Evolutionary conservation across 1,139 yeast species (phyloP).

Genomic region (Geotrichum candidum): DNA sequence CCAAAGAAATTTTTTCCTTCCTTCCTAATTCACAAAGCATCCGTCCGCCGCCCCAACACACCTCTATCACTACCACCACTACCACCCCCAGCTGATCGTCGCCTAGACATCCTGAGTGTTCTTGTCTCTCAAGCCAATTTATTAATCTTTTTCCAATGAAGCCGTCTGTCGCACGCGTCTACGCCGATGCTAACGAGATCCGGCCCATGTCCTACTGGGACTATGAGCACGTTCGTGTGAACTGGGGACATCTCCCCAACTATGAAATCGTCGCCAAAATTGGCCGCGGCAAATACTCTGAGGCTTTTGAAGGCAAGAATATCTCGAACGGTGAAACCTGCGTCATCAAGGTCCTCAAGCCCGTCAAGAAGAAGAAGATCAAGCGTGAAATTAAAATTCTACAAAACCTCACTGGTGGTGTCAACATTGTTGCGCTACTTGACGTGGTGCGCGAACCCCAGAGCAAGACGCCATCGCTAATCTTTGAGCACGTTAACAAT

Average conservation of each 20-base stretch:
- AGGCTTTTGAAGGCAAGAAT: conserved; percentile 81
- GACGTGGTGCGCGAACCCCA: conserved; percentile 89
- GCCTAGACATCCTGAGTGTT: neutral
- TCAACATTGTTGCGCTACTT: conserved; percentile 71
- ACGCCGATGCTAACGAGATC: conserved; percentile 73
- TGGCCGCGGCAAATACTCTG: conserved; percentile 96
- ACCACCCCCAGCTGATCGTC: neutral
- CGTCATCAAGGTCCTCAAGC: conserved; percentile 92
- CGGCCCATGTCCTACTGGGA: conserved; percentile 92
- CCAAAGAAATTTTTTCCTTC: neutral
- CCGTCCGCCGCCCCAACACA: neutral
- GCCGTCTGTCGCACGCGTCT: conserved; percentile 73
- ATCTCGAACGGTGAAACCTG: conserved; percentile 40
- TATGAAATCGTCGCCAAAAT: conserved; percentile 89
- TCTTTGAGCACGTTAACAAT: conserved; percentile 87
- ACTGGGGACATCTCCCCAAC: conserved; percentile 62
- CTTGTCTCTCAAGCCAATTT: neutral
- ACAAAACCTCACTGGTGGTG: conserved; percentile 81
- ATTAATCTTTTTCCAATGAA: conserved; percentile 19
- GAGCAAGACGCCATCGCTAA: conserved; percentile 86
- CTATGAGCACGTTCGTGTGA: conserved; percentile 51
- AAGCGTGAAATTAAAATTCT: conserved; percentile 90
- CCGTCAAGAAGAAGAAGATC: conserved; percentile 93
- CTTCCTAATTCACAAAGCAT: neutral
- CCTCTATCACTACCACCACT: neutral